These are phyloP conservation scores for Tranzscheliella williamsii DNA, from an alignment of 1,284 basidiomycete species.

Conservation along the genomic window DNA sequence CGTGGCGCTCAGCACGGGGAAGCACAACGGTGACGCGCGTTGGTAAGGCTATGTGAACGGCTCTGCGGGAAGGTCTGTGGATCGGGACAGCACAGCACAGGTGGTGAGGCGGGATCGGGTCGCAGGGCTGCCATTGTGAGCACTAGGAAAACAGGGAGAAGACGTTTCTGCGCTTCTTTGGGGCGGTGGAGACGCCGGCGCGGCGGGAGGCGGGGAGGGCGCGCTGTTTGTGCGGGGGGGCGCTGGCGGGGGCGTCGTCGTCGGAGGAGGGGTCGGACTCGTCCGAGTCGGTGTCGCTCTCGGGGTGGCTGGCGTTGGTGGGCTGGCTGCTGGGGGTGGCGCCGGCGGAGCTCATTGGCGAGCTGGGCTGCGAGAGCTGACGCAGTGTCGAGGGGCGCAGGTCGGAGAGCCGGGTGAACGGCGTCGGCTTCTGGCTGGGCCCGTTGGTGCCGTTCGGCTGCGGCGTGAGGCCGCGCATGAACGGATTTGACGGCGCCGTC, in stretches of 20 bases:
- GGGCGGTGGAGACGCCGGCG: constrained; percentile 1
- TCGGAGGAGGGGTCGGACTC: constrained; percentile 6
- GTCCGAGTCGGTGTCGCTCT: not conserved
- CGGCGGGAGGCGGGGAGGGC: constrained; percentile 3
- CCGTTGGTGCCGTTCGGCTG: not conserved
- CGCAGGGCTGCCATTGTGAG: no score
- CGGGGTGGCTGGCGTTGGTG: not conserved
- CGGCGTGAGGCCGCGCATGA: constrained; percentile 12
- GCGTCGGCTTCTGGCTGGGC: constrained; percentile 10
- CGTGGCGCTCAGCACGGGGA: no score
- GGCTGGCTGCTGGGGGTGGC: constrained; percentile 7
- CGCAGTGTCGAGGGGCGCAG: constrained; percentile 41
- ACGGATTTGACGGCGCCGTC: constrained; percentile 15
- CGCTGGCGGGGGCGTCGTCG: constrained; percentile 1
- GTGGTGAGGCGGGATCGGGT: no score
- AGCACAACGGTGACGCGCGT: no score
- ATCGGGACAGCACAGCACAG: no score
- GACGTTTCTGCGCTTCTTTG: constrained; percentile 16
- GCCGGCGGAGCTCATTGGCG: constrained; percentile 22
- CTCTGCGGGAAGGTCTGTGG: no score
- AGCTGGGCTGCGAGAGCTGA: constrained; percentile 39
- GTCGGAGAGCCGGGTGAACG: constrained; percentile 43
- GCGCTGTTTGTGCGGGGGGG: no score
- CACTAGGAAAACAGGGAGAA: constrained; percentile 18
- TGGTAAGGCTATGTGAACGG: no score